Percentiles rank a stretch among this genome's conserved stretches.
Evolutionary conservation across 148 eudicot genomes (phyloP).

Genomic region (Diospyros lotus): DNA sequence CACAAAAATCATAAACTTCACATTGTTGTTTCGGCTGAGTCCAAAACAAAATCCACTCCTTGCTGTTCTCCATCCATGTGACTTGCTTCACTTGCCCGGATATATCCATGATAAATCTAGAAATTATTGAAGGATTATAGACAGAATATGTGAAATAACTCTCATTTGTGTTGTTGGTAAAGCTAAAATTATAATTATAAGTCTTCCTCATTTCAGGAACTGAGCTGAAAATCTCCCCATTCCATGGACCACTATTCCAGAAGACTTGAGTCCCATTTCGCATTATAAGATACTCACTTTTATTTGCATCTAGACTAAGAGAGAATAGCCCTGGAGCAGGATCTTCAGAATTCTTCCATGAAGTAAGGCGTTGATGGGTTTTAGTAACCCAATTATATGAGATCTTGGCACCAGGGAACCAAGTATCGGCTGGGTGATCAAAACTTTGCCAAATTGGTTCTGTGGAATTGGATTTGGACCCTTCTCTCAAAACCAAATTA

Average conservation of each 20-base stretch:
- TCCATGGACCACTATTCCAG: constrained; percentile 39
- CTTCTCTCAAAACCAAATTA: constrained; percentile 26
- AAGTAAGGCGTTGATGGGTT: constrained; percentile 20
- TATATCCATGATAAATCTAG: constrained; percentile 26
- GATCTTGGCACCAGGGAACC: constrained; percentile 46
- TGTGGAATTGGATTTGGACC: background rate
- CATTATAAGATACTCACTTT: constrained; percentile 25
- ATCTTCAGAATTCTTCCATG: constrained; percentile 49
- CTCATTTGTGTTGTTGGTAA: constrained; percentile 24
- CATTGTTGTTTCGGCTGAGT: background rate
- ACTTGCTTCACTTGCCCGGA: constrained; percentile 27
- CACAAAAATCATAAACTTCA: background rate
- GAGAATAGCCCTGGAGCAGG: constrained; percentile 43
- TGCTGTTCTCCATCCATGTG: constrained; percentile 18
- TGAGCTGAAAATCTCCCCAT: constrained; percentile 35
- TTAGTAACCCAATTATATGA: constrained; percentile 21
- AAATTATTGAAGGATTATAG: background rate
- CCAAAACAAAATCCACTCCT: background rate
- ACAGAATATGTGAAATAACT: constrained; percentile 28
- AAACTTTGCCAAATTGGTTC: constrained; percentile 36
- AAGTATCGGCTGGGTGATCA: constrained; percentile 34
- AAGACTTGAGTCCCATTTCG: constrained; percentile 27
- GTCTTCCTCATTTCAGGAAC: constrained; percentile 45
- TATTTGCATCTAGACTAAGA: constrained; percentile 29
- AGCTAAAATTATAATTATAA: constrained; percentile 11